Evolutionary conservation across 2,329 filamentous ascomycete genomes (phyloP), one percentile per base, ranked within the genome.

Genomic region (Emergomyces orientalis): DNA sequence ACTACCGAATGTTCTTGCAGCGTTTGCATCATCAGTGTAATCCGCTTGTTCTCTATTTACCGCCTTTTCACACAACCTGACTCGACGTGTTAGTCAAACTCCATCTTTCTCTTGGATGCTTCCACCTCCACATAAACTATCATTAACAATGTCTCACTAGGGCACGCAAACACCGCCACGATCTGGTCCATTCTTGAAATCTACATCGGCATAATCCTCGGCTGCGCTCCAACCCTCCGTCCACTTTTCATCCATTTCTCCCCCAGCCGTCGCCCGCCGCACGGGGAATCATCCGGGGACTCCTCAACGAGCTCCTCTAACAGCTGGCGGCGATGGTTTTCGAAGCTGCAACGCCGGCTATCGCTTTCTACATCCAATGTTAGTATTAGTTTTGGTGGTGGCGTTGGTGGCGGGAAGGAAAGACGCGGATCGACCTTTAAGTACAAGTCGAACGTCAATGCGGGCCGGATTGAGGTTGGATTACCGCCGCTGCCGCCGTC

Each of bases 101-200:
- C 43, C 43, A 11, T n/a, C 4, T n/a, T n/a, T 22, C 17, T 7
- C 8, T n/a, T 47, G 19, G 43, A 7, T 22, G 13, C 25, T n/a
- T n/a, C 2, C 3, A 4, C 22, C 2, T 32, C 30, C 25, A 7
- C 51, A 3, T 51, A 6, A 51, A 6, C 47, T n/a, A 9, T 14
- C 22, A 27, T 13, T 54, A 39, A 56, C 43, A 39, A 49, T 25
- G 49, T 54, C 43, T n/a, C 2, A 55, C 51, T 39, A 69, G 68
- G 69, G 69, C 56, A 65, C 3, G 70, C 69, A 3, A 69, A 65
- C 1, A 63, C 69, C 34, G 68, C 70, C 1, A 63, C 69, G 0
- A 66, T 71, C 65, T 73, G 70, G 68, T 71, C 69, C 37, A 66
- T 68, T 3, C 69, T 73, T 61, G 71, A 73, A 62, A 57, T 70